These are phyloP conservation scores for Lepraria neglecta DNA, from an alignment of 495 filamentous ascomycete genomes.

Conservation along the genomic window DNA sequence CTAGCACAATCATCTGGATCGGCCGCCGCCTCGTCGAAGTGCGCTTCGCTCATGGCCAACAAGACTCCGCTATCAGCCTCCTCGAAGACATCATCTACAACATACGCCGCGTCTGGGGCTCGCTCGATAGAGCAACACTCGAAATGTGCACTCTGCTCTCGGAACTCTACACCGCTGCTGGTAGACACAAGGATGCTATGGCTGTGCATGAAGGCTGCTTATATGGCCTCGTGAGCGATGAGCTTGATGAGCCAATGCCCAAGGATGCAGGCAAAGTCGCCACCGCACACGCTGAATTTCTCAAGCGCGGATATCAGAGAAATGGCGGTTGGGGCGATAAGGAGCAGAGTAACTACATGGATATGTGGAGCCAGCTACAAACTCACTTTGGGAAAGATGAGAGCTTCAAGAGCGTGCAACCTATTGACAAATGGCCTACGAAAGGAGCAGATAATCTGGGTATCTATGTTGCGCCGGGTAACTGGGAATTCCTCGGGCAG, in stretches of 20 bases:
- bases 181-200: constrained; percentile 44
- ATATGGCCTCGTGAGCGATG: constrained; percentile 29
- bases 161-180: constrained; percentile 43
- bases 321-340: neutral
- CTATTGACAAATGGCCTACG: neutral
- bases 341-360: neutral
- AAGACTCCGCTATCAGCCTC: constrained; percentile 43
- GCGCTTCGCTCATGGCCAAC: constrained; percentile 24
- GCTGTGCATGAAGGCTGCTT: constrained; percentile 50
- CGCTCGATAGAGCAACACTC: constrained; percentile 47
- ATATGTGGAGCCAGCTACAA: neutral
- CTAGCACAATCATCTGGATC: constrained; percentile 46
- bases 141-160: constrained; percentile 52
- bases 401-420: neutral
- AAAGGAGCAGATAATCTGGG: neutral
- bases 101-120: constrained; percentile 50
- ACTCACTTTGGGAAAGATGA: neutral
- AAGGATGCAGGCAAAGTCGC: neutral
- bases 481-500: constrained; percentile 25
- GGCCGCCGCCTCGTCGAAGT: constrained; percentile 52
- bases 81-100: constrained; percentile 59
- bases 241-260: neutral
- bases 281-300: neutral
- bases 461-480: constrained; percentile 39
- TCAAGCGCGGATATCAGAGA: neutral